A percentile compares a stretch with the other conserved stretches of the same genome.
Conservation (phyloP, 2,329 filamentous ascomycete species). For the Hymenoscyphus albidus region DNA sequence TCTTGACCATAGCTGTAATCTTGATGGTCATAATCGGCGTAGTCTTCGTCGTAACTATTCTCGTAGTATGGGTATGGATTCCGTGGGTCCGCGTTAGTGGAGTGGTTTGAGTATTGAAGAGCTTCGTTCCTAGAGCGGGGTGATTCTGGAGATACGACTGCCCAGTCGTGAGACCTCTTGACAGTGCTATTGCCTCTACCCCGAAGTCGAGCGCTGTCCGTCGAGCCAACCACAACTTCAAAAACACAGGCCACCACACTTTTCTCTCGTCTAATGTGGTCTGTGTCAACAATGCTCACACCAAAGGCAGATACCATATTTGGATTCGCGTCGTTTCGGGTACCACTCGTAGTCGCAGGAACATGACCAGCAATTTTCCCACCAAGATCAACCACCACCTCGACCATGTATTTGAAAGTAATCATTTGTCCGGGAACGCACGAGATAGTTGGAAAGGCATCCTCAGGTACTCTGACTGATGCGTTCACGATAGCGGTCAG, state of each 20-base stretch:
- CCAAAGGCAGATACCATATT: conserved; percentile 52
- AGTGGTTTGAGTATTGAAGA: conserved; percentile 7
- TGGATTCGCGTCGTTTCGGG: conserved; percentile 38
- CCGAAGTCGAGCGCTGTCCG: conserved; percentile 56
- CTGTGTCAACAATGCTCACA: conserved; percentile 79
- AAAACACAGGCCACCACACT: conserved; percentile 85
- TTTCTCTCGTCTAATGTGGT: conserved; percentile 80
- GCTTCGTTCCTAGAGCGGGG: conserved; percentile 21
- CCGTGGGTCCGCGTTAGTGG: conserved; percentile 12
- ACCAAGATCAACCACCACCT: conserved; percentile 88
- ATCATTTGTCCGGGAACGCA: conserved; percentile 91
- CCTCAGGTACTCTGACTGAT: conserved; percentile 80
- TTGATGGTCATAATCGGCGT: conserved; percentile 24
- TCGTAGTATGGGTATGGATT: conserved; percentile 34
- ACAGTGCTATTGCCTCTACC: conserved; percentile 25
- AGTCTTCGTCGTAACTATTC: conserved; percentile 30
- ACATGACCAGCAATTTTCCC: conserved; percentile 68
- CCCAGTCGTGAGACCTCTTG: conserved; percentile 19
- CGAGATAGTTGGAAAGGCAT: conserved; percentile 86
- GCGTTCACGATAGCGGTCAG: conserved; percentile 77
- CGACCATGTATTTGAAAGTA: conserved; percentile 88
- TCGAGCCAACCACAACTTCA: conserved; percentile 82
- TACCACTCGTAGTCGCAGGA: conserved; percentile 18
- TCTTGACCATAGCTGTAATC: conserved; percentile 32
- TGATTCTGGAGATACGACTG: conserved; percentile 19